Evolutionary conservation across 345 rosid species (phyloP), one percentile per base, ranked within the genome.

Genomic region (Eutrema heterophyllum): DNA sequence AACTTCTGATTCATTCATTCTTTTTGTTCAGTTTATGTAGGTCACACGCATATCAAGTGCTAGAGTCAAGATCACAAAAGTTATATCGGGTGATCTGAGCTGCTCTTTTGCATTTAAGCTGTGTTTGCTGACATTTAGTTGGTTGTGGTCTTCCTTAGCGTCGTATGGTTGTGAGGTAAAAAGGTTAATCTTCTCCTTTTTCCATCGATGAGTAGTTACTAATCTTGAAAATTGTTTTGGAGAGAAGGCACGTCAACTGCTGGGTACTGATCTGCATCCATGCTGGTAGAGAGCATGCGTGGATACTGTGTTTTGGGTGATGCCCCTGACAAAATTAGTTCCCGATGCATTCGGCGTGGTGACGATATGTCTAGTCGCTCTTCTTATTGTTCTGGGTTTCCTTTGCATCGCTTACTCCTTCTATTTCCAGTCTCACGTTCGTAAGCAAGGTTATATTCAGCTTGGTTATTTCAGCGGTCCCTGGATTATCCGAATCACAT

Each of bases 221-320:
- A 51, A 54, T 78, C 74, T 67, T 58, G 39, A 45, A 63, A 74
- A 71, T 39, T 74, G 74, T 41, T 32, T 73, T 61, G 69, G 75
- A 75, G 81, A 78, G 83, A 68, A 73, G 57, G 68, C 26, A 65
- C 48, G 62, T 74, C 39, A 59, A 52, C 52, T 29, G 59, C 52
- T 18, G 61, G 77, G 80, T 79, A 54, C 87, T 82, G 92, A 83
- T 48, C 80, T 87, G 97, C 81, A 90, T 87, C 97, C 92, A 92
- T 95, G 97, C 99, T 95, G 91, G 97, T 84, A 79, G 94, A 92
- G 92, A 95, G 97, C 91, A 95, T 92, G 96, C 91, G 90, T 85
- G 98, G 92, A 88, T 84, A 86, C 87, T 84, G 95, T 92, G 86
- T 73, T 84, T 86, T 82, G 97, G 98, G 98, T 95, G 84, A 95